Evolutionary conservation across 176 grass and related monocot species (phyloP).

Genomic region (Triticum dicoccoides): DNA sequence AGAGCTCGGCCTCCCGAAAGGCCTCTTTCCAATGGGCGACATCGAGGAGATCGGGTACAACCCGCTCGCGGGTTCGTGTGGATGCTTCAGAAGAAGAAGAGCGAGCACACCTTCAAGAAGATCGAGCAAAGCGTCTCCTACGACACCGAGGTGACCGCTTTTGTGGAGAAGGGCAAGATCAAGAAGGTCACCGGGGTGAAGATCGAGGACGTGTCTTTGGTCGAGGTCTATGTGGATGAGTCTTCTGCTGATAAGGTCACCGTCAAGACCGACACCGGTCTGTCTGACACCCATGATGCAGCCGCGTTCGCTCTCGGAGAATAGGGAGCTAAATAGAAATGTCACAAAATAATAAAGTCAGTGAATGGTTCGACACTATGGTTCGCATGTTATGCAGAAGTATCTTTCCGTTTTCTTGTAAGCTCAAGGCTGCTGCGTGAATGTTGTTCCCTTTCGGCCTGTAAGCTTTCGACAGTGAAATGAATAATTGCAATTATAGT

Average conservation of each 20-base stretch:
- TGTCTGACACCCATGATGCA: background rate
- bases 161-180: background rate
- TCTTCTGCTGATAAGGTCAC: background rate
- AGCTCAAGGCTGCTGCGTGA: background rate
- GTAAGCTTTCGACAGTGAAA: background rate
- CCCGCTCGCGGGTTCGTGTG: background rate
- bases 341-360: background rate
- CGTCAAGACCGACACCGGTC: background rate
- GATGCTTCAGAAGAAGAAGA: background rate
- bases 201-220: background rate
- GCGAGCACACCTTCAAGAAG: background rate
- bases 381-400: background rate
- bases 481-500: background rate
- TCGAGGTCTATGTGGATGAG: background rate
- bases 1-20: background rate
- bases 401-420: background rate
- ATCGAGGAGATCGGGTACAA: slow-evolving; percentile 15
- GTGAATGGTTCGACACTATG: background rate
- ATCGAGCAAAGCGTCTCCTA: background rate
- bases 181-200: background rate
- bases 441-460: background rate
- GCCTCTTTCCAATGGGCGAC: background rate
- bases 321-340: background rate
- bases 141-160: background rate
- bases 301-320: background rate